Conservation (phyloP, 352 stramenopile genomes). For the Thraustotheca clavata region DNA sequence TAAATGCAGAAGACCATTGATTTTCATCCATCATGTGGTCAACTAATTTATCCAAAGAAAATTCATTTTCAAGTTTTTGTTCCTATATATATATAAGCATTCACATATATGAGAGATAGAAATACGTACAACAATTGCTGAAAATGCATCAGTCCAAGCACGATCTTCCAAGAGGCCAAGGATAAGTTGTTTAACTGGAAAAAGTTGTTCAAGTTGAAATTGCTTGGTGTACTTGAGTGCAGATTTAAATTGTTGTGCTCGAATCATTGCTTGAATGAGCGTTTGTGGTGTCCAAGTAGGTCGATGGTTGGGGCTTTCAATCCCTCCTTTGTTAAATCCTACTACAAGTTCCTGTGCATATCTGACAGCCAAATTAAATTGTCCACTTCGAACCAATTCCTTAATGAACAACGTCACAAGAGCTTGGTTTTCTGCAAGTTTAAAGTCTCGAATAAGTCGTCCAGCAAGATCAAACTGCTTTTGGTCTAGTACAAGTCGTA, state of each 20-base stretch:
- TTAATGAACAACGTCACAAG: constrained; percentile 79
- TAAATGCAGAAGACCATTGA: constrained; percentile 60
- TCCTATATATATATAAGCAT: constrained; percentile 25
- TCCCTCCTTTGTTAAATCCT: constrained; percentile 39
- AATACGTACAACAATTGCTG: constrained; percentile 43
- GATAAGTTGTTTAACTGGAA: constrained; percentile 52
- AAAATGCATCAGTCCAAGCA: constrained; percentile 59
- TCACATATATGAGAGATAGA: not conserved
- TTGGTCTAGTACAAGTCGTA: constrained; percentile 63
- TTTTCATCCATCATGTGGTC: constrained; percentile 54
- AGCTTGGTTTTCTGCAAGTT: constrained; percentile 48
- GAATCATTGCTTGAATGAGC: constrained; percentile 78
- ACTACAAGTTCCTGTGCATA: constrained; percentile 74
- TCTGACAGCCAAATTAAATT: constrained; percentile 62
- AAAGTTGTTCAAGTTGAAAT: constrained; percentile 63
- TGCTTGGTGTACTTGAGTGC: constrained; percentile 76
- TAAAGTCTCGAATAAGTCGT: constrained; percentile 67
- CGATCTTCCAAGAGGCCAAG: constrained; percentile 58
- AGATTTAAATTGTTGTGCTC: constrained; percentile 53
- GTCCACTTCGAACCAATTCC: constrained; percentile 49
- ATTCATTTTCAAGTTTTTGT: constrained; percentile 57
- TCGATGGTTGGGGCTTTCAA: constrained; percentile 20
- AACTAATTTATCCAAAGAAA: constrained; percentile 53
- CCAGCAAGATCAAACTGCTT: constrained; percentile 50
- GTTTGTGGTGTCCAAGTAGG: constrained; percentile 68